Evolutionary conservation across 2,329 filamentous ascomycete genomes (phyloP).

Genomic region (Neonectria magnoliae): DNA sequence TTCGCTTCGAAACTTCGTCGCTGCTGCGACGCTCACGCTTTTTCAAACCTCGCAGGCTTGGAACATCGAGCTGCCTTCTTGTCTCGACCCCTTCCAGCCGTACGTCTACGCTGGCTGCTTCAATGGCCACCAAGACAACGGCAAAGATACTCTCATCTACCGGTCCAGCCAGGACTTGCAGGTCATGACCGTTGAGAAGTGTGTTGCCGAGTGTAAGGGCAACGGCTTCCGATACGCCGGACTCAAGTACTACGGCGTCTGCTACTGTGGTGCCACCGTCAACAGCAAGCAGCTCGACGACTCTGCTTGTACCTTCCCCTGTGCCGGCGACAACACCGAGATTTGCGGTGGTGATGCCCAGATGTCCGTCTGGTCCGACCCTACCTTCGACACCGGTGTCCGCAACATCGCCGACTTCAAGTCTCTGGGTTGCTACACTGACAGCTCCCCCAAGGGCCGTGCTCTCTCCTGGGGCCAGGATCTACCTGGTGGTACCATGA

Average conservation of each 20-base stretch:
- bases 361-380: conserved; percentile 61
- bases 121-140: conserved; percentile 44
- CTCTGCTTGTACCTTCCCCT: conserved; percentile 66
- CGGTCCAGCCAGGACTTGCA: conserved; percentile 50
- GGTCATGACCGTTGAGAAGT: conserved; percentile 60
- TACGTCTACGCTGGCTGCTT: conserved; percentile 62
- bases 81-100: conserved; percentile 56
- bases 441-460: conserved; percentile 51
- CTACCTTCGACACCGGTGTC: conserved; percentile 58
- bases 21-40: conserved; percentile 52
- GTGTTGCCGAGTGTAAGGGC: conserved; percentile 60
- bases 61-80: conserved; percentile 57
- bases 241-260: conserved; percentile 61
- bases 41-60: conserved; percentile 51
- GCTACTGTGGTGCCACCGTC: conserved; percentile 63
- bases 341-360: conserved; percentile 58
- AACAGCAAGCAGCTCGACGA: conserved; percentile 62
- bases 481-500: conserved; percentile 50
- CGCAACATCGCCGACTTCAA: conserved; percentile 63
- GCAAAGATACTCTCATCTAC: conserved; percentile 53
- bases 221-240: conserved; percentile 63
- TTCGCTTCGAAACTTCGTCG: conserved; percentile 44
- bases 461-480: conserved; percentile 57
- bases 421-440: conserved; percentile 70
- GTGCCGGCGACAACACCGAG: conserved; percentile 57